phyloP scores from a whole-genome alignment of 1,284 basidiomycete genomes.

The Naganishia sp. region DNA sequence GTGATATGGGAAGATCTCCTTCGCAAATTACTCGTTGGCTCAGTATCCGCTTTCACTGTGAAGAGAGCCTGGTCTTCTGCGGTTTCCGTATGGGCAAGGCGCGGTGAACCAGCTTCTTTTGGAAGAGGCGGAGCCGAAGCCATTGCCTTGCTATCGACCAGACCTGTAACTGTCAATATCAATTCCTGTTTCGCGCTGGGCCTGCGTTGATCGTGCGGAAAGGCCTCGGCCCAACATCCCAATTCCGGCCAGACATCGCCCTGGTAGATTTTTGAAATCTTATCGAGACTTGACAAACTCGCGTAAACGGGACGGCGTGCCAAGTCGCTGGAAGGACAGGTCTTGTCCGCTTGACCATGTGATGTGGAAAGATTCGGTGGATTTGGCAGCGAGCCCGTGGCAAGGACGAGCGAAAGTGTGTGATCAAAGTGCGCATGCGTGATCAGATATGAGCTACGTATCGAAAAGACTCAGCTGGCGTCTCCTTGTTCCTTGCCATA shows the following conservation, averaged over 20 bases:
- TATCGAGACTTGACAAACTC: constrained; percentile 43
- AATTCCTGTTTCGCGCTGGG: not conserved
- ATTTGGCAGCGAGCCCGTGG: constrained; percentile 44
- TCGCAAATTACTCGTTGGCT: not conserved
- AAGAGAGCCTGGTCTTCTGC: too few species aligned
- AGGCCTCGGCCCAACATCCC: constrained; percentile 43
- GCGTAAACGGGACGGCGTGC: constrained; percentile 45
- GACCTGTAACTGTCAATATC: not conserved
- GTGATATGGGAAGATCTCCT: constrained; percentile 2
- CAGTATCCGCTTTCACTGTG: too few species aligned
- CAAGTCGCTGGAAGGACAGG: constrained; percentile 25
- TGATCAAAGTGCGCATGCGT: constrained; percentile 54
- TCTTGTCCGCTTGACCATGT: constrained; percentile 8
- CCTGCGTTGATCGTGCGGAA: constrained; percentile 4
- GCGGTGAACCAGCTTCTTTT: too few species aligned
- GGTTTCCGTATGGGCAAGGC: too few species aligned
- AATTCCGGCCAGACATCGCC: constrained; percentile 53
- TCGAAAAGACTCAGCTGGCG: constrained; percentile 6
- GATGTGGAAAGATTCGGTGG: constrained; percentile 2
- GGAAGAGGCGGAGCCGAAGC: not conserved
- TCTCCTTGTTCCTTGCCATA: not conserved
- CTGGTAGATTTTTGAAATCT: constrained; percentile 44
- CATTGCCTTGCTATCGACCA: not conserved
- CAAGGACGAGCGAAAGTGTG: constrained; percentile 47
- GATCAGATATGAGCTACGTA: constrained; percentile 50